phyloP scores from a whole-genome alignment of 2,329 filamentous ascomycete species.

The Neoscytalidium dimidiatum region DNA sequence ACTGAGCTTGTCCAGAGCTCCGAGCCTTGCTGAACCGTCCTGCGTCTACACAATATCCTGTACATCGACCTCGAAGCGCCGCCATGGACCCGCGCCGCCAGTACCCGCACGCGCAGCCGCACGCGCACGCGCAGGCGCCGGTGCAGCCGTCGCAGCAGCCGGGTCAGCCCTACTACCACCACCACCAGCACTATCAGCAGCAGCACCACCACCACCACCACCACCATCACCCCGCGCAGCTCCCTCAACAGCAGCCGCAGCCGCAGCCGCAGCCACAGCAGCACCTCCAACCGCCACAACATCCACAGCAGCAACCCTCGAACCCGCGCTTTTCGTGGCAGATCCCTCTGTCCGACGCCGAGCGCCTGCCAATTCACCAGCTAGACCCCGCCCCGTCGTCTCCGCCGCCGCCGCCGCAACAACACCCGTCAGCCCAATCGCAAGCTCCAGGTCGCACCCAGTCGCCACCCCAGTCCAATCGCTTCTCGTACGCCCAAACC shows the following conservation, averaged over 20 bases:
- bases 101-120: neutral
- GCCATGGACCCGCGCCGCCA: slow-evolving; percentile 14
- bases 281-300: neutral
- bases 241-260: neutral
- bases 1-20: neutral
- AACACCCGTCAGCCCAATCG: slow-evolving; percentile 23
- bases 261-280: neutral
- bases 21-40: neutral
- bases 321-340: slow-evolving; percentile 38
- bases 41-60: neutral
- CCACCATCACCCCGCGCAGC: neutral
- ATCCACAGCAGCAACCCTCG: slow-evolving; percentile 17
- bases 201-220: neutral
- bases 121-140: neutral
- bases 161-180: neutral
- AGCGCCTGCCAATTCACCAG: slow-evolving; percentile 22
- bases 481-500: slow-evolving; percentile 40
- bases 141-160: neutral
- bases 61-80: neutral
- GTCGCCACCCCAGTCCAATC: slow-evolving; percentile 21
- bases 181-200: neutral
- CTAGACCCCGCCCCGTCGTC: slow-evolving; percentile 11
- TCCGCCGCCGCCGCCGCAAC: slow-evolving; percentile 10
- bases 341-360: slow-evolving; percentile 25
- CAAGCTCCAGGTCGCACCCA: slow-evolving; percentile 20